A percentile compares a stretch with the other conserved stretches of the same genome.
Conservation (phyloP, 78 protist species). For the Isochrysis galbana region DNA sequence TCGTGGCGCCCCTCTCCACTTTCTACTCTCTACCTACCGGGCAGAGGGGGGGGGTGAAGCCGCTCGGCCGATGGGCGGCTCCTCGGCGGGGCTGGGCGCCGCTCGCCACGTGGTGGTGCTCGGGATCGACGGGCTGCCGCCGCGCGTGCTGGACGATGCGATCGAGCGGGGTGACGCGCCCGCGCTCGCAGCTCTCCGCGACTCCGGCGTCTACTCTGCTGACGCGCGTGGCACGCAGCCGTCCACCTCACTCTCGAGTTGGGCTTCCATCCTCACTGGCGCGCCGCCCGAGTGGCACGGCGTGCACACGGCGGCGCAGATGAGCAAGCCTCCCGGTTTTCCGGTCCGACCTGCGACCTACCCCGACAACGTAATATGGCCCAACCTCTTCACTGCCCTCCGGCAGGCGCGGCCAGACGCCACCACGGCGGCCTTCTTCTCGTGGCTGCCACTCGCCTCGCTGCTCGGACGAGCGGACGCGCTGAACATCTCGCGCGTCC, state of each 20-base stretch:
- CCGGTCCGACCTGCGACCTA: background rate
- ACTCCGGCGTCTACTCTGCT: background rate
- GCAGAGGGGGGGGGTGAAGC: too few relatives aligned
- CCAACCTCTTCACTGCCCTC: background rate
- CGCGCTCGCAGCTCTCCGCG: background rate
- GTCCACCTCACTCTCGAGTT: background rate
- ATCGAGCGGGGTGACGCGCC: background rate
- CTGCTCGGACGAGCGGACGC: background rate
- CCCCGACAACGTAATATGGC: background rate
- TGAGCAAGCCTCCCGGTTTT: background rate
- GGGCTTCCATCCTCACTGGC: background rate
- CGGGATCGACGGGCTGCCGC: background rate
- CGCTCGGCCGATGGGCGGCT: too few relatives aligned
- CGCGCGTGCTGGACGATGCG: background rate
- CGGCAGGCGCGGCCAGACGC: background rate
- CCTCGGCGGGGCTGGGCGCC: too few relatives aligned
- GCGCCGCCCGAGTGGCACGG: background rate
- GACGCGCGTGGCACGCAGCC: background rate
- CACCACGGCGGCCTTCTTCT: background rate
- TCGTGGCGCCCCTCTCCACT: too few relatives aligned
- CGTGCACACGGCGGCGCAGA: background rate
- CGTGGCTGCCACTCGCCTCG: background rate
- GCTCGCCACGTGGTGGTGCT: background rate
- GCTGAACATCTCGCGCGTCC: background rate
- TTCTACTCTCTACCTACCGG: too few relatives aligned